Percentiles rank a stretch among this genome's conserved stretches.
Evolutionary conservation across 768 basidiomycete genomes (phyloP).

Genomic region (Calocera viscosa): DNA sequence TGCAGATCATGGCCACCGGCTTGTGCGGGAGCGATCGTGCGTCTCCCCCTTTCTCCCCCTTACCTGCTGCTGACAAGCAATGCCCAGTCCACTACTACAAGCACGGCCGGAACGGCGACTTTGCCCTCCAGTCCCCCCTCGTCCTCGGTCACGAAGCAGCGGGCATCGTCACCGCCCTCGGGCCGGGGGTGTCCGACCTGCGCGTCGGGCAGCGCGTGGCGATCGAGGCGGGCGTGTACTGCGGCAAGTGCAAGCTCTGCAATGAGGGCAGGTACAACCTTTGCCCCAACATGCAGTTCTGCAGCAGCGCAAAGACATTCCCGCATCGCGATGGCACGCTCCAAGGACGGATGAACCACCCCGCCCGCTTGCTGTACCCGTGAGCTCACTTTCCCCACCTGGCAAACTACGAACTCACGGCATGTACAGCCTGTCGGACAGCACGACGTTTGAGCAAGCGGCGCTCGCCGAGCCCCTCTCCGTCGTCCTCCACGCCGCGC

Average conservation of each 20-base stretch:
- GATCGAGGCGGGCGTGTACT: constrained; percentile 86
- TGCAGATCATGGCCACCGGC: constrained; percentile 70
- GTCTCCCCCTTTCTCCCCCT: constrained; percentile 12
- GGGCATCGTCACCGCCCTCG: constrained; percentile 76
- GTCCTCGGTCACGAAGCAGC: constrained; percentile 89
- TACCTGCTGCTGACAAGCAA: background rate
- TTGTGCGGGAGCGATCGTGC: constrained; percentile 57
- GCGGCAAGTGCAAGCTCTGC: constrained; percentile 47
- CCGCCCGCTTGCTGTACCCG: constrained; percentile 75
- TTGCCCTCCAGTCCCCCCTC: constrained; percentile 71
- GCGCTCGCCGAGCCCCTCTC: constrained; percentile 90
- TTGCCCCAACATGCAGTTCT: constrained; percentile 81
- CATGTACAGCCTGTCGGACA: constrained; percentile 32
- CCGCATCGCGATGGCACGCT: constrained; percentile 91
- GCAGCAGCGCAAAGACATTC: constrained; percentile 76
- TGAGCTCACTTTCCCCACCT: constrained; percentile 33
- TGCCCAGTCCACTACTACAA: constrained; percentile 74
- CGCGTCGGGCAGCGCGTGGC: constrained; percentile 76
- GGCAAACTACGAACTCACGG: background rate
- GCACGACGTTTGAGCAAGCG: constrained; percentile 63
- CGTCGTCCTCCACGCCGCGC: constrained; percentile 59
- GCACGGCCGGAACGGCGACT: constrained; percentile 85
- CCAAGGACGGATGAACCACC: constrained; percentile 79
- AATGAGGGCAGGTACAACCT: constrained; percentile 77
- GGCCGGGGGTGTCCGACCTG: constrained; percentile 50